Conservation (phyloP, 345 rosid genomes). For the Combretum micranthum region DNA sequence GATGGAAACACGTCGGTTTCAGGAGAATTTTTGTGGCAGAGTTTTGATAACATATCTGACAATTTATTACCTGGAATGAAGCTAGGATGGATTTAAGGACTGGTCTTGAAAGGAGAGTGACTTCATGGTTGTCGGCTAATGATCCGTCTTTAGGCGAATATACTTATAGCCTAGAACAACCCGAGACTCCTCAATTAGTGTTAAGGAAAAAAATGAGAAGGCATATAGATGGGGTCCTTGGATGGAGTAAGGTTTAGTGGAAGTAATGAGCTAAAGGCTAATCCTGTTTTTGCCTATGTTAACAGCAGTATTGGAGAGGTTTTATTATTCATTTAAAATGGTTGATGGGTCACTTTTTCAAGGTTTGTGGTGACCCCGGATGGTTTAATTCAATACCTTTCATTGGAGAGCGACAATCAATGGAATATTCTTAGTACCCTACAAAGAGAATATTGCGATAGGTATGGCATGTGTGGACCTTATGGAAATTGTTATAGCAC, state of each 20-base stretch:
- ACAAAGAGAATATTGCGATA: constrained; percentile 30
- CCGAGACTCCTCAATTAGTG: constrained; percentile 18
- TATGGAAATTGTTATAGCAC: constrained; percentile 16
- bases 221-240: constrained; percentile 26
- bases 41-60: constrained; percentile 24
- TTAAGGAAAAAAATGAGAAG: constrained; percentile 15
- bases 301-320: constrained; percentile 13
- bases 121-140: constrained; percentile 15
- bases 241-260: constrained; percentile 27
- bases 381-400: constrained; percentile 16
- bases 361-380: constrained; percentile 16
- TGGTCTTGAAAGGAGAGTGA: constrained; percentile 18
- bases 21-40: constrained; percentile 20
- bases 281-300: constrained; percentile 14
- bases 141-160: constrained; percentile 19
- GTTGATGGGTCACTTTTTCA: constrained; percentile 1
- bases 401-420: constrained; percentile 7
- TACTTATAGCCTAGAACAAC: constrained; percentile 17
- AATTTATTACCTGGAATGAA: constrained; percentile 29
- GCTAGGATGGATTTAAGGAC: constrained; percentile 21
- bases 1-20: neutral
- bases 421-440: constrained; percentile 12
- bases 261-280: constrained; percentile 15
- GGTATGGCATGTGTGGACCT: constrained; percentile 16
- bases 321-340: constrained; percentile 11